A percentile compares a stretch with the other conserved stretches of the same genome.
phyloP scores from a whole-genome alignment of 1,139 yeast species.

The Kodamaea sp. region DNA sequence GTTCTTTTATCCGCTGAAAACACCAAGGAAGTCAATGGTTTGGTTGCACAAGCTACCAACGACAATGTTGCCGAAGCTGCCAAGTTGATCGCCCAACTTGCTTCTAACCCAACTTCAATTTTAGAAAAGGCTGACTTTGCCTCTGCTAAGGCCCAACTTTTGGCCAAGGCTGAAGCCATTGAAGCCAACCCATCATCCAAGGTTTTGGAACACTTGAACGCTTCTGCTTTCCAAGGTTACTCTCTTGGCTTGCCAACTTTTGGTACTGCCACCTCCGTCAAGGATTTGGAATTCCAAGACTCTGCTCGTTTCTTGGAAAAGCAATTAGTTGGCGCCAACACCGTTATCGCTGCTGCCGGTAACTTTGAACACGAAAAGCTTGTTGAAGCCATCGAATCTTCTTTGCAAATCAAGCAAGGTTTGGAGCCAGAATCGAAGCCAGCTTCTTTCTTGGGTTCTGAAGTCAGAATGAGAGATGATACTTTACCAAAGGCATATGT shows the following conservation, averaged over 20 bases:
- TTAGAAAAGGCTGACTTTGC: constrained; percentile 34
- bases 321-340: constrained; percentile 59
- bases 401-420: constrained; percentile 48
- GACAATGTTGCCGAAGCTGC: constrained; percentile 44
- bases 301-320: constrained; percentile 51
- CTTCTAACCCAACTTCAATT: constrained; percentile 31
- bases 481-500: constrained; percentile 77
- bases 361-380: constrained; percentile 64
- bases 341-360: constrained; percentile 72
- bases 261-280: constrained; percentile 66
- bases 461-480: constrained; percentile 84
- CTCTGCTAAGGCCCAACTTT: constrained; percentile 34
- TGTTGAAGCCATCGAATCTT: constrained; percentile 58
- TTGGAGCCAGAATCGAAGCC: constrained; percentile 51
- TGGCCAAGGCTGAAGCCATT: constrained; percentile 38
- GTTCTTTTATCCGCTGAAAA: constrained; percentile 43
- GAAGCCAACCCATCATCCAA: constrained; percentile 46
- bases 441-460: constrained; percentile 75
- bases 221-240: constrained; percentile 83
- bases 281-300: constrained; percentile 57
- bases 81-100: constrained; percentile 32
- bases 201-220: constrained; percentile 70
- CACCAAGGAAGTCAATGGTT: constrained; percentile 53
- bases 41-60: constrained; percentile 48
- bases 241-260: constrained; percentile 70